Base-by-base conservation (phyloP, 306 rosid species). In the Quillaja saponaria region DNA sequence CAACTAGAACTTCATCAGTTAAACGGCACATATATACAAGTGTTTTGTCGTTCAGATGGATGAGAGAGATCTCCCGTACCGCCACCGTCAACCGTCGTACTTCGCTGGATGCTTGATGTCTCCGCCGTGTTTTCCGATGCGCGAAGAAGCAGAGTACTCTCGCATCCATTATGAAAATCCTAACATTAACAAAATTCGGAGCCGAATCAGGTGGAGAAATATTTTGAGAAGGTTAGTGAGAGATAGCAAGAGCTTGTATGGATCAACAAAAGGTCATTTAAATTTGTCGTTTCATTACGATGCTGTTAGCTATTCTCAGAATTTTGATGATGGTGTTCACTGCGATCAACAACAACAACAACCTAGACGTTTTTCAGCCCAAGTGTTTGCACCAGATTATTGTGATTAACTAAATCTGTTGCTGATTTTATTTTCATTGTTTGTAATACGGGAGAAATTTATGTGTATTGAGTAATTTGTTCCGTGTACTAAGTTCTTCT, bases 221-320 rank as follows among this genome's bases (percentile, higher is more conserved):
- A 61, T 84, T 7, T 74, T 90, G 0, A 69, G 81, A 67, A 82
- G 64, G 66, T 57, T 88, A 66, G 40, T 79, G 54, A 82, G 76
- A 31, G 81, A 82, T 13, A 67, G 90, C 25, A 84, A 71, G 72
- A 61, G 40, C 62, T 34, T 77, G 15, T 63, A 69, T 34, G 77
- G 82, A 34, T 66, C 84, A 33, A 82, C 84, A 33, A 82, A 81
- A 57, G 61, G 86, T 25, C 31, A 25, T 25, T 25, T 25, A 25
- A 25, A 25, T 20, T 13, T 58, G 6, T 84, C 95, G 6, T 90
- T 90, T 65, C 86, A 82, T 19, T 90, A 90, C n/a, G 97, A 90
- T 59, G 88, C 92, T 34, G 81, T 85, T 48, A 90, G 97, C 44
- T 90, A 90, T 48, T 79, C 90, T 0, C 92, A 81, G 76, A 90